phyloP scores from a whole-genome alignment of 2,329 filamentous ascomycete species.

The Westerdykella aurantiaca region DNA sequence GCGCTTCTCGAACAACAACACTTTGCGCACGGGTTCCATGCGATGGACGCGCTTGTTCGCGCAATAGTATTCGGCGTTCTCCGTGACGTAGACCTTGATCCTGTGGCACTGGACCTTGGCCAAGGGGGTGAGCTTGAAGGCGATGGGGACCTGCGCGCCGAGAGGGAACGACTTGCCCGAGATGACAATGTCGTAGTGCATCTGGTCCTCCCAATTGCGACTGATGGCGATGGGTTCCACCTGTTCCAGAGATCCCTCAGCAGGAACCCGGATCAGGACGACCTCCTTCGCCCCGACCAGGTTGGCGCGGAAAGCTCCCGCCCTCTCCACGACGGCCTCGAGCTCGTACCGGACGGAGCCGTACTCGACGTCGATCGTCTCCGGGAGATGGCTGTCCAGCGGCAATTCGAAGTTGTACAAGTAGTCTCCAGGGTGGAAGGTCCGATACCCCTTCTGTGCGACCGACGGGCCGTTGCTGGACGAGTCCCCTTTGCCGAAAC shows the following conservation, averaged over 20 bases:
- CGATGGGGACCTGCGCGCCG: slow-evolving; percentile 81
- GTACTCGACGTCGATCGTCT: slow-evolving; percentile 81
- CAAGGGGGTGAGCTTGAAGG: slow-evolving; percentile 86
- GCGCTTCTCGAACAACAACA: slow-evolving; percentile 80
- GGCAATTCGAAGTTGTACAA: slow-evolving; percentile 76
- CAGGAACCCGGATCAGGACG: slow-evolving; percentile 73
- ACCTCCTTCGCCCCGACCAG: slow-evolving; percentile 78
- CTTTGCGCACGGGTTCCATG: slow-evolving; percentile 76
- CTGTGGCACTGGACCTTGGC: slow-evolving; percentile 92
- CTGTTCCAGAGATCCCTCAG: slow-evolving; percentile 83
- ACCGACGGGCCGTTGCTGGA: slow-evolving; percentile 51
- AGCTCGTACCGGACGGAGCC: slow-evolving; percentile 85
- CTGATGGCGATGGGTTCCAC: slow-evolving; percentile 92
- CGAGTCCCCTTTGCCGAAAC: slow-evolving; percentile 74
- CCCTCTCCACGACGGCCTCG: slow-evolving; percentile 76
- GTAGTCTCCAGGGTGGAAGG: slow-evolving; percentile 72
- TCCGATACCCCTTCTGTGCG: slow-evolving; percentile 74
- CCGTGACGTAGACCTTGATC: slow-evolving; percentile 84
- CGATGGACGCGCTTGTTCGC: slow-evolving; percentile 78
- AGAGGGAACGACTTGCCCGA: slow-evolving; percentile 93
- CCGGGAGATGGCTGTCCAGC: slow-evolving; percentile 70
- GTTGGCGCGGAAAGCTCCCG: slow-evolving; percentile 86
- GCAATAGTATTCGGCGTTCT: slow-evolving; percentile 87
- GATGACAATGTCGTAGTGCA: slow-evolving; percentile 94
- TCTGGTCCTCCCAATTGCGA: slow-evolving; percentile 87